Evolutionary conservation across 1,284 basidiomycete species (phyloP), one percentile per base, ranked within the genome.

Genomic region (Hypsizygus ulmarius): DNA sequence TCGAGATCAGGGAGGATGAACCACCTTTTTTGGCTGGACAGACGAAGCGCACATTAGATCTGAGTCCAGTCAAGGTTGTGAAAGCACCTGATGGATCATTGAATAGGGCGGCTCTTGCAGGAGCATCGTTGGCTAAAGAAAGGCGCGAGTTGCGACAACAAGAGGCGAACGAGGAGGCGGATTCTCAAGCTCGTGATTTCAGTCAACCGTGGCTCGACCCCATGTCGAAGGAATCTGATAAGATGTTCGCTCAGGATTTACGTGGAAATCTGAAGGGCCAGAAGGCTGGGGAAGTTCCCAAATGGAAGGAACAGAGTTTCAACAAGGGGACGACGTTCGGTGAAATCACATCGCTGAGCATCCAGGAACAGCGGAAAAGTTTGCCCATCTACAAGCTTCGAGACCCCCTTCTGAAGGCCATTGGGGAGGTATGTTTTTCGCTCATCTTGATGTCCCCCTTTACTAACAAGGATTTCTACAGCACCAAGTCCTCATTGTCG

Each of bases 291-390:
- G 87, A 93, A 56, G 79, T 86, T 35, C 88, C 95, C 1, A 86
- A 85, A 30, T 99, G 97, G 97, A 94, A 90, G 67, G 86, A 91
- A 56, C 87, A 86, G 50, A 87, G 90, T 18, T 93, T 97, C 67
- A 97, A 97, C 75, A 97, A 97, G 70, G 87, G 92, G n/a, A 95
- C 92, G 1, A 95, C 94, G 0, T 99, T 90, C 59, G 93, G 96
- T 59, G 90, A 93, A 69, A 90, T 96, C 56, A 97, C 96, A 1
- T 79, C 62, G 19, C 74, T 97, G 47, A 93, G 89, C 55, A 97
- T 99, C 39, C 90, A 95, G 62, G 96, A 99, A 5, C 97, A 99
- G 64, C 75, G 97, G 39, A 85, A 85, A 64, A 90, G 79, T 60
- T 69, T 99, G 51, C 97, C 97, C 3, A 98, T 99, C 49, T 99